Evolutionary conservation across 441 rosid genomes (phyloP), one percentile per base, ranked within the genome.

Genomic region (Omphalea diandra): DNA sequence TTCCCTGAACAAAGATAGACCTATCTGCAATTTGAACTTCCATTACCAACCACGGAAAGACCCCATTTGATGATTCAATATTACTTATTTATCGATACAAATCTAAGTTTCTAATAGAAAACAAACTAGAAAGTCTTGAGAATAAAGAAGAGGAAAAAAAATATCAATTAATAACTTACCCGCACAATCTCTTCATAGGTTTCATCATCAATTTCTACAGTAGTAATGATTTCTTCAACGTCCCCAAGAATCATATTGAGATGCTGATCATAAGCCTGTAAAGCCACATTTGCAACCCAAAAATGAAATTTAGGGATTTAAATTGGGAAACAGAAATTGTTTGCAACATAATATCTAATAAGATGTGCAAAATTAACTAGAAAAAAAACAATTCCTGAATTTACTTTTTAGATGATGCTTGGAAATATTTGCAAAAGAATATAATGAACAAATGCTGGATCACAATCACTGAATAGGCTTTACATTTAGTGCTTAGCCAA

Each of bases 261-360:
- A 84, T 95, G 99, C 85, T 95, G 97, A 86, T 95, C 99, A 77
- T 93, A 95, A 62, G 97, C 98, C 98, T 95, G 90, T 56, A 77
- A 68, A 76, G 7, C 70, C 65, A 78, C 0, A 69, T 63, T 40
- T 6, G 6, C 14, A 40, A 68, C 47, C 52, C 50, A 52, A 2
- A 41, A 36, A 64, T 43, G n/a, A 44, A 52, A 40, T 22, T 12
- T 17, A 31, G 10, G 36, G 9, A 20, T 7, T 56, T 50, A 24
- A 67, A 44, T 36, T 11, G 52, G 52, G 55, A 74, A 38, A 29
- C 20, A 24, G 14, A 7, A 60, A 10, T 15, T 12, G 5, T 5
- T n/a, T 9, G 24, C 0, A 4, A 32, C 32, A 2, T n/a, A 41
- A 27, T 18, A n/a, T 38, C 47, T 24, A 15, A 3, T 22, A 18